Base-by-base conservation (phyloP, 2,329 filamentous ascomycete species). In the Monilinia vaccinii-corymbosi region DNA sequence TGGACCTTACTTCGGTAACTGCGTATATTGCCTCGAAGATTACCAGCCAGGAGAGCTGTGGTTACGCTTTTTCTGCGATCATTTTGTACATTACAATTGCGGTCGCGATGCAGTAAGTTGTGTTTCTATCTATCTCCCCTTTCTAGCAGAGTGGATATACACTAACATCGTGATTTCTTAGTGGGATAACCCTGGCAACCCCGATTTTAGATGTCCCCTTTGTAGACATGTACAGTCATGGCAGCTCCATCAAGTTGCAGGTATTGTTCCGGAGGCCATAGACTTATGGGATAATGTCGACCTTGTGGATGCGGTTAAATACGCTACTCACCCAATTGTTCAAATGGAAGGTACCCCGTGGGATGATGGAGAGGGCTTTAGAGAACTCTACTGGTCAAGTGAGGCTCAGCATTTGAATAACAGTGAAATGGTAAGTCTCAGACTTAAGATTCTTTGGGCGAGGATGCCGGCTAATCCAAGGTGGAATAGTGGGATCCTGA, bases 31-130 rank as follows among this genome's bases (percentile, higher is more conserved):
- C 45, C 10, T 34, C 0, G 47, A 62, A 14, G 49, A 48, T 3
- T 64, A 55, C 32, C n/a, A 28, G 34, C 13, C 48, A 1, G 31
- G 28, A 32, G 34, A 56, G 3, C 40, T 44, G 9, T 44, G 65
- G 18, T 44, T 56, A 3, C 50, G 48, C 11, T 62, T 66, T 14
- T 61, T 65, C 44, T 67, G 65, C 32, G 31, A 60, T 14, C 64
- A 67, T n/a, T 18, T 58, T n/a, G 59, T 60, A 13, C 64, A 66
- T 38, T 60, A 60, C 46, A 11, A 38, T 6, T 66, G 64, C 44
- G 58, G 60, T 28, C 58, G 58, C 5, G 21, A 25, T 5, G 10
- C 40, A 16, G 51, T 55, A 32, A 55, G 51, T 45, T 18, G n/a
- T 16, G 7, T 23, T 21, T 16, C 10, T 2, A 13, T 44, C 5